Base-by-base conservation (phyloP, 148 eudicot genomes). In the Arbutus unedo region DNA sequence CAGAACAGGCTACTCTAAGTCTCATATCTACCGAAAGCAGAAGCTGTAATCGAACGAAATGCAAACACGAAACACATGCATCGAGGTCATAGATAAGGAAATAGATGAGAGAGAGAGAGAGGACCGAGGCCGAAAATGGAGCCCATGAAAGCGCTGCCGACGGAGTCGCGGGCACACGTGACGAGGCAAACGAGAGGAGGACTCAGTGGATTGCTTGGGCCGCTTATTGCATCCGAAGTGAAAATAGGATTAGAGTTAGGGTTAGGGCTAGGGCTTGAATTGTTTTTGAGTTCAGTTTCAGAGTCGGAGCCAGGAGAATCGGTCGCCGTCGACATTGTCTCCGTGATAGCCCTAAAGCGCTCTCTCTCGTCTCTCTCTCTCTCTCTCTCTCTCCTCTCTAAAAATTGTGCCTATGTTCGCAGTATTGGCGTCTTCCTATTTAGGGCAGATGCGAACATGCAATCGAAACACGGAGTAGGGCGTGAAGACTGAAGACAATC, bases 41-140 rank as follows among this genome's bases (percentile, higher is more conserved):
- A 14, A 48, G 14, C n/a, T 23, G 38, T 13, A 77, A 54, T 68
- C 47, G 38, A 50, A 50, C 1, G 50, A 45, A 66, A 31, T 49
- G 23, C 45, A 56, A 53, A 8, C 9, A 54, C 25, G 31, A 11
- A 31, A 77, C 41, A 73, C 74, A 76, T 66, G 14, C 0, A 66
- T 50, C 11, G 78, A 79, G 8, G 48, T 23, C 44, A 67, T 11
- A 74, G 4, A 56, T 1, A 45, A 25, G 18, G 6, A 51, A 23
- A 66, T 2, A 38, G 43, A 3, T 31, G n/a, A n/a, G 43, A 64
- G 16, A 4, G 14, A 51, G 7, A 9, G 68, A 81, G 13, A 45
- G 18, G 60, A 95, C 98, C 98, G 74, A 87, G 92, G 76, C 98
- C 98, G 74, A 95, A 92, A 81, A 95, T 48, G 82, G 98, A 92